Conservation (phyloP, 2,329 filamentous ascomycete species). For the Apiospora saccharicola region DNA sequence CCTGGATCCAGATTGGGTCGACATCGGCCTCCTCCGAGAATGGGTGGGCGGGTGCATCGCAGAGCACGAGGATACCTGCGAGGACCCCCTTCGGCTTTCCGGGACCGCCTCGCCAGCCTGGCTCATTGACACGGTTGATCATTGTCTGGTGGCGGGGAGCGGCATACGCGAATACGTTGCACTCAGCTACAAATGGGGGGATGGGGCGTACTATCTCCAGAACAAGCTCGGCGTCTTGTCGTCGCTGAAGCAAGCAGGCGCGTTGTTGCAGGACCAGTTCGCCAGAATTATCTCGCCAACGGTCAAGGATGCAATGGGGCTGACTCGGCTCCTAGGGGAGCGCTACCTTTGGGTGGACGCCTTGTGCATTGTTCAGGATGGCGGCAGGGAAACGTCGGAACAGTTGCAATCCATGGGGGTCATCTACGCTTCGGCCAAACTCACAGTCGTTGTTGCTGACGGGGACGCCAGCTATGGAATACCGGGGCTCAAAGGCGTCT, state of each 20-base stretch:
- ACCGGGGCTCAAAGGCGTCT: slow-evolving; percentile 1
- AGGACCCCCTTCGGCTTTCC: neutral
- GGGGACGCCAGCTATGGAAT: slow-evolving; percentile 23
- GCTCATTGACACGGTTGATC: neutral
- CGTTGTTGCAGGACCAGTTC: neutral
- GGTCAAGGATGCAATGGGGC: neutral
- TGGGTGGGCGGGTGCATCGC: slow-evolving; percentile 16
- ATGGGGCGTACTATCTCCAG: neutral
- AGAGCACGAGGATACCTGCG: neutral
- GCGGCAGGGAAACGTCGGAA: neutral
- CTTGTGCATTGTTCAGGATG: slow-evolving; percentile 23
- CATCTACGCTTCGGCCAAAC: slow-evolving; percentile 25
- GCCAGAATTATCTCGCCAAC: neutral
- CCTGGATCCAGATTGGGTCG: slow-evolving; percentile 24
- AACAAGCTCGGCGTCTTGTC: neutral
- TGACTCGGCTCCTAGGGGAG: slow-evolving; percentile 5
- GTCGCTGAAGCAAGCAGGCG: neutral
- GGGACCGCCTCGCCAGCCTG: neutral
- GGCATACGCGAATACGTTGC: neutral
- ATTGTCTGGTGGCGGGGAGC: neutral
- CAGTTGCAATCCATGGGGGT: slow-evolving; percentile 17
- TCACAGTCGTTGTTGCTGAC: slow-evolving; percentile 20
- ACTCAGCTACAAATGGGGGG: neutral
- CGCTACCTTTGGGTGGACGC: slow-evolving; percentile 24
- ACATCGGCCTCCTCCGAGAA: neutral